phyloP scores from a whole-genome alignment of 2,329 filamentous ascomycete genomes.

The Hypoxylon sp. region DNA sequence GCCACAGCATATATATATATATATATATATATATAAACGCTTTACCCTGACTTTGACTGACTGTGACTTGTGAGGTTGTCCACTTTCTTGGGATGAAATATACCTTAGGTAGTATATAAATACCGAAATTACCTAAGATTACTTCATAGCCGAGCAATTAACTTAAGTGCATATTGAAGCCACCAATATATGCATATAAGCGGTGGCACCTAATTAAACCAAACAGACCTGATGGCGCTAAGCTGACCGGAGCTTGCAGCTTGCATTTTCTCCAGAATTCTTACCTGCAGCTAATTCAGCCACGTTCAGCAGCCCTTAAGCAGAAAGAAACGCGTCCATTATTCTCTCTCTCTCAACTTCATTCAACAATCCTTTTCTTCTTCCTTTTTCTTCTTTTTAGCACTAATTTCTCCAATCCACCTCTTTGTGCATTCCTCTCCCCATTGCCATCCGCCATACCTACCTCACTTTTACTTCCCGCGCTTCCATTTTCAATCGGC shows the following conservation, averaged over 20 bases:
- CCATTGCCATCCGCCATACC: too few relatives aligned
- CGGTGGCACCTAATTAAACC: too few relatives aligned
- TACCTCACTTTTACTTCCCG: background rate
- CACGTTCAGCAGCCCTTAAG: slow-evolving; percentile 27
- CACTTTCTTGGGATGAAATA: too few relatives aligned
- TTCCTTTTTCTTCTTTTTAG: background rate
- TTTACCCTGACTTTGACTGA: background rate
- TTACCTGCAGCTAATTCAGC: slow-evolving; percentile 13
- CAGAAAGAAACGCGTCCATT: slow-evolving; percentile 28
- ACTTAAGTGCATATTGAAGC: too few relatives aligned
- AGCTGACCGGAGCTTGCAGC: background rate
- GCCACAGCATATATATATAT: background rate
- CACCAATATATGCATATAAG: too few relatives aligned
- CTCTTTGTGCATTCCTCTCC: too few relatives aligned
- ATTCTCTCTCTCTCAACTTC: slow-evolving; percentile 1
- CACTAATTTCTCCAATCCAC: too few relatives aligned
- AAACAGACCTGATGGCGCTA: background rate
- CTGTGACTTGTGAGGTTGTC: too few relatives aligned
- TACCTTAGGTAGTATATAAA: too few relatives aligned
- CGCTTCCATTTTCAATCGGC: slow-evolving; percentile 5
- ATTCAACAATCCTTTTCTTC: background rate
- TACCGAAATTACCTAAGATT: too few relatives aligned
- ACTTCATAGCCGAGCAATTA: too few relatives aligned
- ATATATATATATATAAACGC: background rate
- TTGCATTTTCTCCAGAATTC: slow-evolving; percentile 26